A percentile compares a stretch with the other conserved stretches of the same genome.
Evolutionary conservation across 176 grass and related monocot genomes (phyloP).

Genomic region (Eragrostis nindensis): DNA sequence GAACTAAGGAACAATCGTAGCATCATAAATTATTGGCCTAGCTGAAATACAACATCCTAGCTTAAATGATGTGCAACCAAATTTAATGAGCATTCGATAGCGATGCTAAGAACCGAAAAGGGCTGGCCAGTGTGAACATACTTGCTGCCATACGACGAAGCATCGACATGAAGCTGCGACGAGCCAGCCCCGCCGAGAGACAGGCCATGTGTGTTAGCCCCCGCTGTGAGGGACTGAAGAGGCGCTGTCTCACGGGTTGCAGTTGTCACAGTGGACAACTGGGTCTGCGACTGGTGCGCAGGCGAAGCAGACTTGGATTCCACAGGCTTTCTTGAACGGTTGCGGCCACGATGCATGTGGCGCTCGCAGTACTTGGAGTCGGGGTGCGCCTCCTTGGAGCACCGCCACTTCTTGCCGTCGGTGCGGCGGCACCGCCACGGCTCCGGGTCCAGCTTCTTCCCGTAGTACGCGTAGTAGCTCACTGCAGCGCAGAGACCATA

Average conservation of each 20-base stretch:
- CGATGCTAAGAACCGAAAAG: not conserved
- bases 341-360: constrained; percentile 99
- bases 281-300: constrained; percentile 52
- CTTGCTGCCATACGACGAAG: constrained; percentile 54
- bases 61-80: not conserved
- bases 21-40: not conserved
- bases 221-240: constrained; percentile 36
- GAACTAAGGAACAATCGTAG: not conserved
- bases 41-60: not conserved
- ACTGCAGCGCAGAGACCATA: constrained; percentile 48
- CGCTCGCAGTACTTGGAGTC: constrained; percentile 99
- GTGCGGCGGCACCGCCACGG: constrained; percentile 96
- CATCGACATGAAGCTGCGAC: constrained; percentile 58
- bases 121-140: constrained; percentile 13
- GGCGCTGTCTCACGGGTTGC: constrained; percentile 45
- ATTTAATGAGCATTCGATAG: not conserved
- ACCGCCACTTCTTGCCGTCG: constrained; percentile 99
- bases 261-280: constrained; percentile 59
- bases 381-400: constrained; percentile 99
- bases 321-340: constrained; percentile 99
- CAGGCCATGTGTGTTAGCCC: constrained; percentile 52
- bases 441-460: constrained; percentile 97
- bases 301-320: constrained; percentile 82
- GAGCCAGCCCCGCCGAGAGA: constrained; percentile 63
- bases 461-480: constrained; percentile 94